Conservation (phyloP, 2,329 filamentous ascomycete genomes). For the Xylariaceae sp. region DNA sequence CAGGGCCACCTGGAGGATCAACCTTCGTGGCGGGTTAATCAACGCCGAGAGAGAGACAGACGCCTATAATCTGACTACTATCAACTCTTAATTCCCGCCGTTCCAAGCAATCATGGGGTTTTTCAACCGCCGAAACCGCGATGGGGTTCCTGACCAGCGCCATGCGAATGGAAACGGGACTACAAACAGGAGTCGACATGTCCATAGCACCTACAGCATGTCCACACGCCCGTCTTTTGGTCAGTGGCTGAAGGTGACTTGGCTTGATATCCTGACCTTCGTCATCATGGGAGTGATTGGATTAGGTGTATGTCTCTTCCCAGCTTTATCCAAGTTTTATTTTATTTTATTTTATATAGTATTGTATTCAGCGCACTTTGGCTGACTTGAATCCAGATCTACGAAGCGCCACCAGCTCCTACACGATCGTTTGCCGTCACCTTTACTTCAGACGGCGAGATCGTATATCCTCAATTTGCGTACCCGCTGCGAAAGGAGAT, state of each 20-base stretch:
- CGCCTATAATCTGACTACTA: too few species aligned
- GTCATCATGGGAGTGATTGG: conserved; percentile 67
- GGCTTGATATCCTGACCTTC: conserved; percentile 73
- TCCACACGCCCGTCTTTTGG: conserved; percentile 64
- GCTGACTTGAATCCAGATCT: conserved; percentile 52
- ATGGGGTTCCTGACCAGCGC: conserved; percentile 18
- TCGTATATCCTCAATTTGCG: conserved; percentile 73
- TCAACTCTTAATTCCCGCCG: too few species aligned
- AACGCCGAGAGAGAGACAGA: not conserved
- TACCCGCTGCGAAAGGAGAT: conserved; percentile 74
- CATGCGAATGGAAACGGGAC: conserved; percentile 16
- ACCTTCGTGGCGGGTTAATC: too few species aligned
- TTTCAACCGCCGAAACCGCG: conserved; percentile 31
- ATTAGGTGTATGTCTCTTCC: conserved; percentile 60
- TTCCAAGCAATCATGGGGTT: conserved; percentile 33
- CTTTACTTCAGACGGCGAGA: conserved; percentile 65
- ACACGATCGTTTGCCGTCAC: conserved; percentile 72
- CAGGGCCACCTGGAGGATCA: too few species aligned
- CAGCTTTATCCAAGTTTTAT: not conserved
- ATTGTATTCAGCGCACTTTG: not conserved
- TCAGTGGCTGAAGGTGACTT: conserved; percentile 72
- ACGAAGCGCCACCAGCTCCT: conserved; percentile 68
- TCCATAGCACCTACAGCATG: conserved; percentile 48
- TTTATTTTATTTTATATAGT: not conserved
- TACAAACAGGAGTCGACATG: conserved; percentile 10